phyloP scores from a whole-genome alignment of 768 basidiomycete species.

The Russula compacta region DNA sequence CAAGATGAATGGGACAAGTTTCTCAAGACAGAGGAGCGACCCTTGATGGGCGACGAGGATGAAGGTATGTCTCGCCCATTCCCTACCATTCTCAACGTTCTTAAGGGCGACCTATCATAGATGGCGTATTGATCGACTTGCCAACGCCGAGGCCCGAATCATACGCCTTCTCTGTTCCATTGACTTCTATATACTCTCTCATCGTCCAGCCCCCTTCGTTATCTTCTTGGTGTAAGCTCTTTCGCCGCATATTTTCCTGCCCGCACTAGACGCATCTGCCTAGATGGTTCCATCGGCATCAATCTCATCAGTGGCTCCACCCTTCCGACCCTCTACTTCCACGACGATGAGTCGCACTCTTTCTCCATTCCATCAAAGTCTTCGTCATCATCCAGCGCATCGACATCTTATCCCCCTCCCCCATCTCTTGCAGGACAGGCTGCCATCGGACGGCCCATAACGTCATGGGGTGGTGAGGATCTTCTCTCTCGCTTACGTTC shows the following conservation, averaged over 20 bases:
- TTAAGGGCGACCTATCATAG: slow-evolving; percentile 30
- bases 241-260: background rate
- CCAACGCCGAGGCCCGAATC: slow-evolving; percentile 79
- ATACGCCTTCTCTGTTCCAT: slow-evolving; percentile 91
- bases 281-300: slow-evolving; percentile 82
- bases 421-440: slow-evolving; percentile 40
- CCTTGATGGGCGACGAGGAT: slow-evolving; percentile 52
- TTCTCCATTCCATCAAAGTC: slow-evolving; percentile 44
- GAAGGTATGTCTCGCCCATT: slow-evolving; percentile 42
- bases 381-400: slow-evolving; percentile 29
- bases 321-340: slow-evolving; percentile 86
- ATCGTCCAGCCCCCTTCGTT: slow-evolving; percentile 76
- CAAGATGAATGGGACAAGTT: slow-evolving; percentile 86
- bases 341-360: slow-evolving; percentile 92
- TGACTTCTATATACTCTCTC: slow-evolving; percentile 84
- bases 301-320: slow-evolving; percentile 83
- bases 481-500: slow-evolving; percentile 65
- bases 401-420: slow-evolving; percentile 55
- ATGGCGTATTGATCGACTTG: slow-evolving; percentile 77
- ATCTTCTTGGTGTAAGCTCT: slow-evolving; percentile 68
- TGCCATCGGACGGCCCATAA: slow-evolving; percentile 30
- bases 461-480: slow-evolving; percentile 84
- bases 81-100: background rate
- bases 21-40: slow-evolving; percentile 68
- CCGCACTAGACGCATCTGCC: background rate